A percentile compares a stretch with the other conserved stretches of the same genome.
These are phyloP conservation scores for Tolypocladium ovalisporum DNA, from an alignment of 2,329 filamentous ascomycete genomes.

Conservation along the genomic window DNA sequence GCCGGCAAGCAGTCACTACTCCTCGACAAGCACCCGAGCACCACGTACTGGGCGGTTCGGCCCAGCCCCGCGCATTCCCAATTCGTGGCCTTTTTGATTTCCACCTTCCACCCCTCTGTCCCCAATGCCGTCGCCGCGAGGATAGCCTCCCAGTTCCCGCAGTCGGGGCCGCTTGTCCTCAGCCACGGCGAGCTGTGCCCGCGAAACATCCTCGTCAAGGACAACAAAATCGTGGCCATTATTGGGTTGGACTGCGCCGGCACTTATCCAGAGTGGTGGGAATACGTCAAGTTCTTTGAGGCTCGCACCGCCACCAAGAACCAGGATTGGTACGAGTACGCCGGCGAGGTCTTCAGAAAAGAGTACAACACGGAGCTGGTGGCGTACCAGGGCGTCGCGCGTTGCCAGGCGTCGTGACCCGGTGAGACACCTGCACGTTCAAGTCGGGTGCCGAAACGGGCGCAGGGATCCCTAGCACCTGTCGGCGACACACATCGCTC, in stretches of 20 bases:
- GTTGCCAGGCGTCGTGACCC: conserved; percentile 15
- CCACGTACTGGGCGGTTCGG: conserved; percentile 18
- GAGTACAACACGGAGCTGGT: conserved; percentile 14
- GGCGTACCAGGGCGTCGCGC: conserved; percentile 18
- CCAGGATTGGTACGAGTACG: conserved; percentile 20
- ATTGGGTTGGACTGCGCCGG: conserved; percentile 20
- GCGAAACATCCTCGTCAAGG: conserved; percentile 16
- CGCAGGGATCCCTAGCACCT: too few relatives aligned
- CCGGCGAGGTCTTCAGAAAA: conserved; percentile 14
- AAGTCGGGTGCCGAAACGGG: too few relatives aligned
- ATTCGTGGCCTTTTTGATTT: conserved; percentile 15
- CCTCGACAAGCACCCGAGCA: conserved; percentile 14
- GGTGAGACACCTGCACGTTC: too few relatives aligned
- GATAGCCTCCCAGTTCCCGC: conserved; percentile 9
- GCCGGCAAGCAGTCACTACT: conserved; percentile 11
- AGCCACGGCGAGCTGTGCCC: conserved; percentile 16
- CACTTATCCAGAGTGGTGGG: conserved; percentile 22
- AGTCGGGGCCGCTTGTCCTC: conserved; percentile 8
- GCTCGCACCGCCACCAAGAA: conserved; percentile 14
- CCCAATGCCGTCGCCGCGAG: conserved; percentile 11
- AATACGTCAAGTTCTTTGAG: conserved; percentile 23
- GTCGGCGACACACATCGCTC: not conserved
- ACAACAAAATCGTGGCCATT: conserved; percentile 12
- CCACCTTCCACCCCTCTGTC: conserved; percentile 14
- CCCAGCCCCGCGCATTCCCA: conserved; percentile 4